Base-by-base conservation (phyloP, 495 filamentous ascomycete genomes). In the Lasiosphaeria miniovina region DNA sequence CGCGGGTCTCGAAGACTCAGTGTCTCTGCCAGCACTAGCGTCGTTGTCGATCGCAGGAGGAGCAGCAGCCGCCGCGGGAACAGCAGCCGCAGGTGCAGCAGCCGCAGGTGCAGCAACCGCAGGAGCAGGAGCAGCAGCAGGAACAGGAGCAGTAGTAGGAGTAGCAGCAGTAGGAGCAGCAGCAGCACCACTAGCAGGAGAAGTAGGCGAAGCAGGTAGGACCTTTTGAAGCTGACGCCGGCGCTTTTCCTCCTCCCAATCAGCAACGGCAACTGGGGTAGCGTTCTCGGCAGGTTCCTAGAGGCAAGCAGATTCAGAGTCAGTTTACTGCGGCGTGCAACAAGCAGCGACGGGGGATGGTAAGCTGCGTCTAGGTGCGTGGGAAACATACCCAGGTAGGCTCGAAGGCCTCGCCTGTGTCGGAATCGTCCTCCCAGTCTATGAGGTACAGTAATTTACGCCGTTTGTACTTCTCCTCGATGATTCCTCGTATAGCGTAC, bases 401-500 rank as follows among this genome's bases (percentile, higher is more conserved):
- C 24, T 59, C 34, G 60, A 74, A 74, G 1, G 32, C 53, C 56
- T 70, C 55, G 14, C 76, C 74, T 17, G 69, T 71, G 12, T 54
- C 48, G 53, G 77, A 73, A 53, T 71, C 63, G 36, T 69, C 66
- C 6, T 64, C 72, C 77, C 76, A 79, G 54, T 79, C 76, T 36
- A 78, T 65, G 52, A 64, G 24, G 52, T 77, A 80, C 9, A 63
- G 57, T 36, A 64, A 57, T 51, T 65, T 67, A 10, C 73, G 68
- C 15, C 54, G 57, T 33, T 61, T 52, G 7, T n/a, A 6, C 57
- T 71, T 74, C 70, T 80, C 75, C 41, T 65, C 70, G 41, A 78
- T 52, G 14, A 80, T 77, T 61, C 60, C 68, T 4, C 66, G 63
- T 11, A 77, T 64, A 2, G 54, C 60, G 51, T 65, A 74, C 51